A percentile compares a stretch with the other conserved stretches of the same genome.
Conservation (phyloP, 2,329 filamentous ascomycete species). For the Monilinia fructigena region DNA sequence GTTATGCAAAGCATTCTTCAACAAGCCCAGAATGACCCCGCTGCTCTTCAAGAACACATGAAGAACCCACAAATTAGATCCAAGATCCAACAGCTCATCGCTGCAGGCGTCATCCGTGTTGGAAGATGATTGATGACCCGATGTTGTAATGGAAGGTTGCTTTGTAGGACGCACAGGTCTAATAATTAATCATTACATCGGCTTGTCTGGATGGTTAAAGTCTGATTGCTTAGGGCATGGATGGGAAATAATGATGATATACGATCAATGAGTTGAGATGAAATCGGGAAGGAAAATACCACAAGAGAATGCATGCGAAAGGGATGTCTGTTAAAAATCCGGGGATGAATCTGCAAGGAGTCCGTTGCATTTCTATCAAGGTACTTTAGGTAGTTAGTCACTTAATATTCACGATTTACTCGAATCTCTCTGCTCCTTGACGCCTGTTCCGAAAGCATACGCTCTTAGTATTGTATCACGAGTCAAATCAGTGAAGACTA, state of each 20-base stretch:
- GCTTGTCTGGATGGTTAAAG: neutral
- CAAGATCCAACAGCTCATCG: slow-evolving; percentile 68
- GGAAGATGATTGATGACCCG: slow-evolving; percentile 45
- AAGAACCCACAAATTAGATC: slow-evolving; percentile 79
- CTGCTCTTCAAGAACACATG: slow-evolving; percentile 95
- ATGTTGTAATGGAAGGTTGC: slow-evolving; percentile 2
- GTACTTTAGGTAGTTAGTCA: slow-evolving; percentile 3
- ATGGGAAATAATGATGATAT: neutral
- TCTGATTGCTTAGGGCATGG: neutral
- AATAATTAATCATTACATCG: slow-evolving; percentile 9
- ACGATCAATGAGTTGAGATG: slow-evolving; percentile 1
- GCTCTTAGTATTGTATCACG: too few species aligned
- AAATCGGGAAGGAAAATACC: slow-evolving; percentile 10
- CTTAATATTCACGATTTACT: slow-evolving; percentile 10
- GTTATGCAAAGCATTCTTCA: slow-evolving; percentile 98
- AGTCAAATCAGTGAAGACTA: neutral
- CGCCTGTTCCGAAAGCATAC: too few species aligned
- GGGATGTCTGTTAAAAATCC: neutral
- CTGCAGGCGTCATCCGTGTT: slow-evolving; percentile 82
- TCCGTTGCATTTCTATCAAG: neutral
- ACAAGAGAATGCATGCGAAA: slow-evolving; percentile 12
- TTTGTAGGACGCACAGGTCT: neutral
- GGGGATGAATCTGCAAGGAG: neutral
- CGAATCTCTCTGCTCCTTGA: neutral
- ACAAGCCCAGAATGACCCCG: slow-evolving; percentile 91